Conservation (phyloP, 306 rosid genomes). For the Albizia julibrissin region DNA sequence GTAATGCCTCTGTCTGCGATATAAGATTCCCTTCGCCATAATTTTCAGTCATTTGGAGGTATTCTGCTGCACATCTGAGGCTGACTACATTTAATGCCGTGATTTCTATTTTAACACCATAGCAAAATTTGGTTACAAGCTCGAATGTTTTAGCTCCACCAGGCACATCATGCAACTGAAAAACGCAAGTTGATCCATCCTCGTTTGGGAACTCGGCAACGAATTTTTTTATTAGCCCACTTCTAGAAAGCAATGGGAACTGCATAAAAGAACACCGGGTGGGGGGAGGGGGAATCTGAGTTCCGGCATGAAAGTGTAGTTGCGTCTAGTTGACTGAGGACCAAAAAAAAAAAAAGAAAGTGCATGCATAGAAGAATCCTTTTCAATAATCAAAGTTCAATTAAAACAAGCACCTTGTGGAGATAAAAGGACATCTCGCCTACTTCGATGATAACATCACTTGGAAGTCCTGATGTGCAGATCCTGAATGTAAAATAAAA, state of each 20-base stretch:
- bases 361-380: background rate
- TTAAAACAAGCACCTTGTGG: slow-evolving; percentile 65
- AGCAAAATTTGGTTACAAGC: slow-evolving; percentile 70
- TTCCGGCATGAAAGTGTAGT: slow-evolving; percentile 3
- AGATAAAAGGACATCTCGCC: slow-evolving; percentile 72
- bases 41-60: slow-evolving; percentile 73
- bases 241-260: slow-evolving; percentile 91
- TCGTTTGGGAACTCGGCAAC: slow-evolving; percentile 50
- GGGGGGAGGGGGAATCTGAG: slow-evolving; percentile 21
- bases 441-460: slow-evolving; percentile 68
- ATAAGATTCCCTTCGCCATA: slow-evolving; percentile 71
- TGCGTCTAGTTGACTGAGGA: background rate
- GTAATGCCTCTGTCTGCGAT: slow-evolving; percentile 54
- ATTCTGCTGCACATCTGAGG: slow-evolving; percentile 84
- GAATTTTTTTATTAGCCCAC: slow-evolving; percentile 73
- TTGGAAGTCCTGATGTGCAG: slow-evolving; percentile 79
- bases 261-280: slow-evolving; percentile 39
- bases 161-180: slow-evolving; percentile 76
- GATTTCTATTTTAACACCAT: slow-evolving; percentile 65
- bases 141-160: slow-evolving; percentile 81
- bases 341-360: background rate
- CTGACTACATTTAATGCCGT: slow-evolving; percentile 63
- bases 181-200: slow-evolving; percentile 48
- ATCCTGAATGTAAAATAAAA: slow-evolving; percentile 49
- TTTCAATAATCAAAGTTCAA: slow-evolving; percentile 19